Conservation (phyloP, 2,329 filamentous ascomycete genomes). For the Pestalotiopsis sp. region DNA sequence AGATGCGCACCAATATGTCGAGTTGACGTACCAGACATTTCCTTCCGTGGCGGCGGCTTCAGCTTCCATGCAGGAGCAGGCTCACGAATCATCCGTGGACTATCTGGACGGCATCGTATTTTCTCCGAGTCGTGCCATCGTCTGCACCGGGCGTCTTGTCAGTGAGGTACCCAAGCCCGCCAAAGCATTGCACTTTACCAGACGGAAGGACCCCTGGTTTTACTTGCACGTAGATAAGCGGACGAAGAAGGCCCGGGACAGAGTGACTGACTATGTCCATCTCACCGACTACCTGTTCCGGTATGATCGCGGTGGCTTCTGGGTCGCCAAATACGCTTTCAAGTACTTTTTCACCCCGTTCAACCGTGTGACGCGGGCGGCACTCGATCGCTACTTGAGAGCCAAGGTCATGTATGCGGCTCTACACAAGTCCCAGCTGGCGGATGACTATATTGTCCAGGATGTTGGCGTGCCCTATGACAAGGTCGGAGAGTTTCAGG, state of each 20-base stretch:
- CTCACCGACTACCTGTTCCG: conserved; percentile 70
- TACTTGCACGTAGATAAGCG: conserved; percentile 66
- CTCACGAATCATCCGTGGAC: conserved; percentile 47
- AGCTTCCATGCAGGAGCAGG: conserved; percentile 47
- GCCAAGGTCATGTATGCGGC: conserved; percentile 69
- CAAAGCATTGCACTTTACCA: conserved; percentile 52
- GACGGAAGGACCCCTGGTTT: conserved; percentile 70
- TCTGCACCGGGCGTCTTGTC: conserved; percentile 63
- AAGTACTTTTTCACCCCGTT: conserved; percentile 67
- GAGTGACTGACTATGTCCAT: conserved; percentile 57
- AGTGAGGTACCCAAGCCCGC: conserved; percentile 42
- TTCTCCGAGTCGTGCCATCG: conserved; percentile 53
- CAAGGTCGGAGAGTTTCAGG: conserved; percentile 44
- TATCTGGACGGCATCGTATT: conserved; percentile 74
- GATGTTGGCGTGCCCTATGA: conserved; percentile 59
- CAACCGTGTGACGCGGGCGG: conserved; percentile 62
- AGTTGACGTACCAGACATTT: conserved; percentile 57
- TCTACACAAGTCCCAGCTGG: conserved; percentile 62
- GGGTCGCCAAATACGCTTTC: conserved; percentile 66
- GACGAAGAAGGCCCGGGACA: conserved; percentile 27
- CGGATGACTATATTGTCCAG: conserved; percentile 65
- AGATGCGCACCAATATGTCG: conserved; percentile 56
- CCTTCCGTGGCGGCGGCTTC: conserved; percentile 40
- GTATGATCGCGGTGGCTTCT: conserved; percentile 72
- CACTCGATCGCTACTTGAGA: conserved; percentile 65